A percentile compares a stretch with the other conserved stretches of the same genome.
These are phyloP conservation scores for Salvia splendens DNA, from an alignment of 257 asterid species.

Conservation along the genomic window DNA sequence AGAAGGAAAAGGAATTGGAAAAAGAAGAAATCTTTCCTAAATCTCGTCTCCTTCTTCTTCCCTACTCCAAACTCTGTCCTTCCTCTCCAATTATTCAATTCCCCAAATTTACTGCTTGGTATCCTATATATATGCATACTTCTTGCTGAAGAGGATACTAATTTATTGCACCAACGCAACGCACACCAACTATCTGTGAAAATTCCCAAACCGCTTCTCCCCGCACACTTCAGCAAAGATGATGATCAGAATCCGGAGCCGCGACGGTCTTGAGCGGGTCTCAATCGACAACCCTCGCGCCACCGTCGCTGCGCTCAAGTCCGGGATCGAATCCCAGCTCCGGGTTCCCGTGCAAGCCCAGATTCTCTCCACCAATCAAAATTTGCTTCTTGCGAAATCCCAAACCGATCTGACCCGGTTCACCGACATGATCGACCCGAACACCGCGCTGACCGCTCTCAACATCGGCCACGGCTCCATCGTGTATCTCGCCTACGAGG, in stretches of 20 bases:
- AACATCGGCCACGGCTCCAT: slow-evolving; percentile 75
- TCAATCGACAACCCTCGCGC: slow-evolving; percentile 65
- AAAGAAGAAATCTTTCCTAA: slow-evolving; percentile 18
- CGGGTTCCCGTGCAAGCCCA: slow-evolving; percentile 78
- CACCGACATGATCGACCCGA: slow-evolving; percentile 70
- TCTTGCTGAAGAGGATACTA: background rate
- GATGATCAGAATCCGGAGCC: slow-evolving; percentile 98
- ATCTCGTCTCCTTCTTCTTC: slow-evolving; percentile 27
- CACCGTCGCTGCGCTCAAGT: slow-evolving; percentile 66
- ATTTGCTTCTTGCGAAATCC: slow-evolving; percentile 75
- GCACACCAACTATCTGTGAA: slow-evolving; percentile 36
- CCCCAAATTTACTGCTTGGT: background rate
- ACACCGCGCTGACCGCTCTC: slow-evolving; percentile 49
- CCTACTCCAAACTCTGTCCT: slow-evolving; percentile 29
- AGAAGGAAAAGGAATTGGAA: no score
- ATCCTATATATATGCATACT: background rate
- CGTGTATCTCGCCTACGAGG: slow-evolving; percentile 73
- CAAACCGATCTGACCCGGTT: slow-evolving; percentile 56
- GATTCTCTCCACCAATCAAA: slow-evolving; percentile 82
- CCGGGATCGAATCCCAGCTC: slow-evolving; percentile 72
- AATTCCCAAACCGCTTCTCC: slow-evolving; percentile 18
- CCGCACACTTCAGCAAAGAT: slow-evolving; percentile 40
- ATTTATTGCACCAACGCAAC: slow-evolving; percentile 31
- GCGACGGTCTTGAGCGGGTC: slow-evolving; percentile 94
- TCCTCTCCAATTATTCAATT: slow-evolving; percentile 27